Conservation (phyloP, 208 protist species). For the Acanthamoeba rhysodes region DNA sequence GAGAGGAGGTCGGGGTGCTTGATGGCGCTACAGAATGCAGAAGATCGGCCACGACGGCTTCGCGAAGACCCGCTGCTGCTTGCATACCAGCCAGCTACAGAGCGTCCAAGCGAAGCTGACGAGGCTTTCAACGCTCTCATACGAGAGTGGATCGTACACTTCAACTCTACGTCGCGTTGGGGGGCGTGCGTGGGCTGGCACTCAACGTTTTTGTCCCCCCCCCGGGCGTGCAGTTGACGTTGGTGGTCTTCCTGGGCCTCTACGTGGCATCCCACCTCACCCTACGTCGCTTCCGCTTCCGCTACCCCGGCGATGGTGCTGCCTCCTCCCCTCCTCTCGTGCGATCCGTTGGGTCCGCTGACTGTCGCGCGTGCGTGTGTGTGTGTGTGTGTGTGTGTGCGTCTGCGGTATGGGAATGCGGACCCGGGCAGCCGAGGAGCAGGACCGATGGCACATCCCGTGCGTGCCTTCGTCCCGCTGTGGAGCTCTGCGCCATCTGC, state of each 20-base stretch:
- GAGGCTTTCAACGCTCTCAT: conserved; percentile 38
- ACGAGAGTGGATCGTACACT: background rate
- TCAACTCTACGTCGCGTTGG: background rate
- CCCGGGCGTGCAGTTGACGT: background rate
- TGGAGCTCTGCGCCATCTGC: too few relatives aligned
- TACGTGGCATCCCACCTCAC: conserved; percentile 20
- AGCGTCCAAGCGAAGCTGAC: background rate
- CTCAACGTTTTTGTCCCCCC: too few relatives aligned
- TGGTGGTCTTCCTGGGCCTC: conserved; percentile 36
- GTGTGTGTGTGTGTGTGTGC: background rate
- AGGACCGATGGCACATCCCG: conserved; percentile 29
- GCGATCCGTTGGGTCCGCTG: too few relatives aligned
- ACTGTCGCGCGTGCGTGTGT: background rate
- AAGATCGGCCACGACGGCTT: background rate
- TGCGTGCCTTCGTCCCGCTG: background rate
- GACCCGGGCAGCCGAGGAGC: background rate
- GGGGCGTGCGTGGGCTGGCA: too few relatives aligned
- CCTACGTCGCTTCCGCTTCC: background rate
- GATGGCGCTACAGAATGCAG: too few relatives aligned
- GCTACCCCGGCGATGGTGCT: background rate
- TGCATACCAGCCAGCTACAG: too few relatives aligned
- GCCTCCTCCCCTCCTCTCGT: background rate
- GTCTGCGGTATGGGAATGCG: background rate
- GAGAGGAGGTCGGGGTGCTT: too few relatives aligned
- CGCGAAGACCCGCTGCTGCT: too few relatives aligned